Evolutionary conservation across 2,329 filamentous ascomycete species (phyloP), one percentile per base, ranked within the genome.

Genomic region (Emmonsia crescens): DNA sequence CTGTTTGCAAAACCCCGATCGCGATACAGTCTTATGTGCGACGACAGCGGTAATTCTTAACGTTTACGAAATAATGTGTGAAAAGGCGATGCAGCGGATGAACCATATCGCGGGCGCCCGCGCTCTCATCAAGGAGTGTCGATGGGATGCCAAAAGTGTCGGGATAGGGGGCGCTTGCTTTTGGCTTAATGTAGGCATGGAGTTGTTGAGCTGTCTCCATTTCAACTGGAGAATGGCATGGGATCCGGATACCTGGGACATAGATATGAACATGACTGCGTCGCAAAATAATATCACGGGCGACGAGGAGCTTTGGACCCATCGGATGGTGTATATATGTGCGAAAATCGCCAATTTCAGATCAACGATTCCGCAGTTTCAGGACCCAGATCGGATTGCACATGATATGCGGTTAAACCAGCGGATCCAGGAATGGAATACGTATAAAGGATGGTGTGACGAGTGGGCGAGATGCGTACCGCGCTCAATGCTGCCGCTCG

Each of bases 11-110:
- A 91, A 96, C 68, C 90, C 91, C 0, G 88, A 94, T 66, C 84
- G 91, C 62, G 88, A 96, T 71, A 90, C 86, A 0, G 85, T 87
- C 33, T 86, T 96, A 60, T 96, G 91, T 72, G 91, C 92, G 8
- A 89, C 89, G 0, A 91, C 91, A 0, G 91, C 93, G 2, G 87
- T 96, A 16, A 87, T 96, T 8, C 81, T 97, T 38, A 93, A 96
- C 68, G 89, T 96, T 3, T 96, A 95, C 75, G 91, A 96, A 73
- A 87, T 92, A 68, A 96, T 96, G 90, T 91, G 85, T 57, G 89
- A 93, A 70, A 85, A 85, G 66, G 85, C 88, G 5, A 79, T 87
- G 44, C 85, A 91, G 68, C 83, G 88, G n/a, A 93, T 94, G 87
- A 92, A 89, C 67, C 92, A 96, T 70, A 92, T 93, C 66, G 87